Percentiles rank a stretch among this genome's conserved stretches.
phyloP scores from a whole-genome alignment of 2,329 filamentous ascomycete species.

The Nigrospora osmanthi region DNA sequence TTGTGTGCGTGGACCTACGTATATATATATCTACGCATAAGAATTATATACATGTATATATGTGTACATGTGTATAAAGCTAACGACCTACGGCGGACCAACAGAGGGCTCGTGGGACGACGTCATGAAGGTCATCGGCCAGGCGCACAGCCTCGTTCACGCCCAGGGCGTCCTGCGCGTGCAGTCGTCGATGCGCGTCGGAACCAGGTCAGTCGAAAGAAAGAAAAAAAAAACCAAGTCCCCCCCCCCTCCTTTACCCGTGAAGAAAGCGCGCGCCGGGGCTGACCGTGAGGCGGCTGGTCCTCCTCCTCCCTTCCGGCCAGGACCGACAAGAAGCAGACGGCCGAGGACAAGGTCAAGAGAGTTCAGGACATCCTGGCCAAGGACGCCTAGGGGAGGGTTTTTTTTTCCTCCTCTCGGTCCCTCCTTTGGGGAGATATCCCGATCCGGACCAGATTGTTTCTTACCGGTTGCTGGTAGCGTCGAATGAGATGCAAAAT shows the following conservation, averaged over 20 bases:
- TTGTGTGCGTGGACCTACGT: neutral
- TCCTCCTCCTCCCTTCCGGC: neutral
- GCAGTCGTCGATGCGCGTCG: constrained; percentile 82
- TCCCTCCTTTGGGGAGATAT: too few species aligned
- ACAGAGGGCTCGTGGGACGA: constrained; percentile 86
- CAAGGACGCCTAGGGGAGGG: constrained; percentile 9
- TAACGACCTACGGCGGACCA: too few species aligned
- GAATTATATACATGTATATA: too few species aligned
- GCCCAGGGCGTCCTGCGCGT: constrained; percentile 70
- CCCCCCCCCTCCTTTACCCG: too few species aligned
- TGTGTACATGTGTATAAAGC: too few species aligned
- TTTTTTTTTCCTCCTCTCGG: too few species aligned
- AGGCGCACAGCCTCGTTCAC: constrained; percentile 74
- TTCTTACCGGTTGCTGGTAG: too few species aligned
- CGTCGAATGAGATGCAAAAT: too few species aligned
- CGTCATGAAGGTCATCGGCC: constrained; percentile 78
- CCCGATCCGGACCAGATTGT: neutral
- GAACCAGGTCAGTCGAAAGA: constrained; percentile 54
- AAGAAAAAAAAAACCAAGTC: too few species aligned
- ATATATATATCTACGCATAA: neutral
- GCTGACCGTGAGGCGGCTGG: neutral
- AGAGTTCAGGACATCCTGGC: constrained; percentile 44
- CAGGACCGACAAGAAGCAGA: constrained; percentile 80
- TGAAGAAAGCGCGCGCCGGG: neutral
- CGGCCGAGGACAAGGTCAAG: constrained; percentile 72